Base-by-base conservation (phyloP, 2,329 filamentous ascomycete species). In the Aspergillus carbonarius region DNA sequence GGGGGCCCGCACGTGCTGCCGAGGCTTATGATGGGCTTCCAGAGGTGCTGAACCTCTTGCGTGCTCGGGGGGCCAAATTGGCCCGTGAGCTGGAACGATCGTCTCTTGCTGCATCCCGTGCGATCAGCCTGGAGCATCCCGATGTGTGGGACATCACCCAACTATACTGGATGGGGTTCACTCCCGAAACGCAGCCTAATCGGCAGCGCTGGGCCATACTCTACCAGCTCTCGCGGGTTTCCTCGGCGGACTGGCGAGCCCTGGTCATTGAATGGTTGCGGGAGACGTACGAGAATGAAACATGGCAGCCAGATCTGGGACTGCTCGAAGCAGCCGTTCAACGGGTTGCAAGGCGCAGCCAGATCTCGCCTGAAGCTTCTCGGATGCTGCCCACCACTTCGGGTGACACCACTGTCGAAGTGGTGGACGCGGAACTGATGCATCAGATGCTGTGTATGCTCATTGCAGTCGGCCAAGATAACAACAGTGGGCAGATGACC, bases 61-160 rank as follows among this genome's bases (percentile, higher is more conserved):
- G 63, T 13, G 59, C 55, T 18, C 58, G 57, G 7, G 65, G 64
- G 4, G 67, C 62, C 4, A 66, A 66, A 37, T 49, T 61, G 18
- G 61, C 58, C 4, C 61, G 60, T 50, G 67, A 69, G 20, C 39
- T 68, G 40, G 50, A 55, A 4, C 25, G 17, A 51, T 20, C 18
- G 6, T 39, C 40, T n/a, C 25, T 25, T 10, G 49, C 42, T 17
- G 42, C 52, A 5, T 30, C 27, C 27, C 5, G 7, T 5, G 60
- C 55, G 3, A 47, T 66, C 30, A 55, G 58, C 27, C 57, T 59
- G 37, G 39, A 46, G 2, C 63, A 68, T n/a, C 62, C 62, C 5
- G 57, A 60, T 18, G 47, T 62, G 5, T 67, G 63, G 62, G 66
- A 69, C 51, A 37, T 63, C 4, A 59, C 44, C 5, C 53, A 62